Evolutionary conservation across 306 rosid genomes (phyloP).

Genomic region (Rubus parviflorus): DNA sequence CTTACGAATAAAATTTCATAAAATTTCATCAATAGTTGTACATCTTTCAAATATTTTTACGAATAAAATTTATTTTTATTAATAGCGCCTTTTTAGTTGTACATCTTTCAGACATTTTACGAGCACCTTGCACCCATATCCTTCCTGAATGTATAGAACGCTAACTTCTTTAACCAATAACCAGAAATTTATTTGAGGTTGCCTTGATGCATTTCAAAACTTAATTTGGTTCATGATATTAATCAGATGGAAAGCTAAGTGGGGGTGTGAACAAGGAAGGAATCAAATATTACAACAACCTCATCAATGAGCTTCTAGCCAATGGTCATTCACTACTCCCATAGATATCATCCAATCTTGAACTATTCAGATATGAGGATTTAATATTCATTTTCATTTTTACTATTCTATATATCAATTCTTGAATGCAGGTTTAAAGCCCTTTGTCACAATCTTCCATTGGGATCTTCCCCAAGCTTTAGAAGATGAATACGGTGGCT

Average conservation of each 20-base stretch:
- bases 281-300: conserved; percentile 4
- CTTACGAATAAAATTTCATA: too few relatives aligned
- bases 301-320: conserved; percentile 6
- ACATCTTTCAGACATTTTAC: not conserved
- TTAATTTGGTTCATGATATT: not conserved
- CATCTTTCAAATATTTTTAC: too few relatives aligned
- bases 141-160: not conserved
- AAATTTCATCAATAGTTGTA: too few relatives aligned
- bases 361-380: not conserved
- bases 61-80: too few relatives aligned
- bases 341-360: not conserved
- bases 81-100: too few relatives aligned
- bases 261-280: conserved; percentile 11
- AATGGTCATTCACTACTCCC: not conserved
- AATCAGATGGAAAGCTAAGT: conserved; percentile 4
- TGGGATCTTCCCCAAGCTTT: conserved; percentile 20
- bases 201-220: not conserved
- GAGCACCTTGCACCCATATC: not conserved
- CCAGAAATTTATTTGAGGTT: not conserved
- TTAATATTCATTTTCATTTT: not conserved
- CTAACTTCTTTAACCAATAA: not conserved
- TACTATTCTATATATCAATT: not conserved
- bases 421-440: conserved; percentile 12
- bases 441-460: conserved; percentile 16
- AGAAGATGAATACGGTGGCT: conserved; percentile 17